These are phyloP conservation scores for Termitomyces sp. DNA, from an alignment of 768 basidiomycete genomes.

Conservation along the genomic window DNA sequence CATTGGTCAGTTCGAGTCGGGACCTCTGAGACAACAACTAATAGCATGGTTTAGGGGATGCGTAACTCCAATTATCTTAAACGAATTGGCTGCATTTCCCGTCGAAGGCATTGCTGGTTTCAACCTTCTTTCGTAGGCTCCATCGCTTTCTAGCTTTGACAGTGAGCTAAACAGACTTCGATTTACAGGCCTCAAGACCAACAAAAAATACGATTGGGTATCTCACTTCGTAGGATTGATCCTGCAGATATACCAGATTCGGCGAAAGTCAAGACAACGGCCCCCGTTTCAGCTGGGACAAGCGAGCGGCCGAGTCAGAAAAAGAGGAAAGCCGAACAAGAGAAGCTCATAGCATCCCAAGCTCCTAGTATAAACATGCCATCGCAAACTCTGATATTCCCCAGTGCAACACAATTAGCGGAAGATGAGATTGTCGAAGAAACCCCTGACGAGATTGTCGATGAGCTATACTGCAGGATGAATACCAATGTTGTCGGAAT, in stretches of 20 bases:
- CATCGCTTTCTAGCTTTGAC: neutral
- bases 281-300: conserved; percentile 4
- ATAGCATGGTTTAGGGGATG: conserved; percentile 55
- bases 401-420: conserved; percentile 16
- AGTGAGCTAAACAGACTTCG: neutral
- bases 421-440: conserved; percentile 46
- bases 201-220: conserved; percentile 57
- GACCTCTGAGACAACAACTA: conserved; percentile 3
- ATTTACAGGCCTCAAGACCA: conserved; percentile 55
- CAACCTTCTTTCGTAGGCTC: conserved; percentile 46
- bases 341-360: conserved; percentile 21
- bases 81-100: conserved; percentile 41
- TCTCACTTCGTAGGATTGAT: conserved; percentile 53
- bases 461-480: conserved; percentile 68
- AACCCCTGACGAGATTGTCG: conserved; percentile 39
- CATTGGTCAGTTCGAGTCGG: conserved; percentile 56
- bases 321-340: conserved; percentile 42
- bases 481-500: conserved; percentile 73
- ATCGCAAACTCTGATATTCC: conserved; percentile 7
- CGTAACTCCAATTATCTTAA: conserved; percentile 58
- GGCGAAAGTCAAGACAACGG: conserved; percentile 26
- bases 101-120: conserved; percentile 52
- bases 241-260: conserved; percentile 53
- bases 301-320: conserved; percentile 31
- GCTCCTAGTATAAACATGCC: neutral